phyloP scores from a whole-genome alignment of 1,139 yeast genomes.

The Debaryomyces nepalensis region DNA sequence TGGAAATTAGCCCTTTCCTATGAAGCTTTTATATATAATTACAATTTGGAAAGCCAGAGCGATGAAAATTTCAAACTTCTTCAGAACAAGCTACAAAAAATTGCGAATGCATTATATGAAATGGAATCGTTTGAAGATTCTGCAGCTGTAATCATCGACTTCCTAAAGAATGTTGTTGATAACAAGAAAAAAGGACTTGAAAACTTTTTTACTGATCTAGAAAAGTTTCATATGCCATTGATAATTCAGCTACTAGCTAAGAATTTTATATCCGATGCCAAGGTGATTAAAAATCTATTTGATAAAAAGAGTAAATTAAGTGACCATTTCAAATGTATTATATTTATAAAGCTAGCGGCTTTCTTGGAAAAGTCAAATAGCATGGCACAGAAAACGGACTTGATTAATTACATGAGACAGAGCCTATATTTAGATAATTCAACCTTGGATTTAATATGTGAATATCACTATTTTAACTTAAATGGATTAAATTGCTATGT shows the following conservation, averaged over 20 bases:
- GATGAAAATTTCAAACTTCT: constrained; percentile 19
- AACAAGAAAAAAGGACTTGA: neutral
- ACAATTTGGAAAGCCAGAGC: constrained; percentile 6
- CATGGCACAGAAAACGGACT: constrained; percentile 17
- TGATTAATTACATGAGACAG: constrained; percentile 22
- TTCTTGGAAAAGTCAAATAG: constrained; percentile 20
- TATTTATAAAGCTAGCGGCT: constrained; percentile 8
- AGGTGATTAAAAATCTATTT: constrained; percentile 1
- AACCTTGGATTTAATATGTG: constrained; percentile 17
- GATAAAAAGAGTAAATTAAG: constrained; percentile 11
- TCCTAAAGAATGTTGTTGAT: constrained; percentile 10
- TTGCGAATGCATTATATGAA: constrained; percentile 20
- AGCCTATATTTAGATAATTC: constrained; percentile 18
- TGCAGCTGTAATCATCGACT: constrained; percentile 5
- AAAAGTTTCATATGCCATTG: constrained; percentile 14
- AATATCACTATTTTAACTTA: constrained; percentile 28
- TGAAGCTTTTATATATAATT: constrained; percentile 25
- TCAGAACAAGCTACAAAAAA: constrained; percentile 24
- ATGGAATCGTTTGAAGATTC: constrained; percentile 9
- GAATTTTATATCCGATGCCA: constrained; percentile 12
- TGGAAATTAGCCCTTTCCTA: constrained; percentile 25
- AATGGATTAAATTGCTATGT: constrained; percentile 25
- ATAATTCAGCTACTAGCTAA: constrained; percentile 20
- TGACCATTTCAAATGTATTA: constrained; percentile 14
- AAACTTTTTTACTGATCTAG: constrained; percentile 1